These are phyloP conservation scores for Cercospora sp. DNA, from an alignment of 2,329 filamentous ascomycete species.

Conservation along the genomic window DNA sequence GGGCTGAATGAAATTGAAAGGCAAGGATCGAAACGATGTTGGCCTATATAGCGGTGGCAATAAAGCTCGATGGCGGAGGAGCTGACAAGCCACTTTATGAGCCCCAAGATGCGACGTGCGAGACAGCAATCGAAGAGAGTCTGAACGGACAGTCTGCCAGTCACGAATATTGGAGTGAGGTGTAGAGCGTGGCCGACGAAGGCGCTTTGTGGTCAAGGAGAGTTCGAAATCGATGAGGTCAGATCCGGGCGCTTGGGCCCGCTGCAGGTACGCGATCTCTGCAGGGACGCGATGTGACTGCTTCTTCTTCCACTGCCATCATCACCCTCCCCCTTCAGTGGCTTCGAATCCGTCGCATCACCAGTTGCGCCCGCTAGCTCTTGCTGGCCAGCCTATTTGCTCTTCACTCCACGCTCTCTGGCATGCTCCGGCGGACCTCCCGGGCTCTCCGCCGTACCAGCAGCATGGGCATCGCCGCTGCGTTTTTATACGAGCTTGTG, in stretches of 20 bases:
- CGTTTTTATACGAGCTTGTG: too few relatives aligned
- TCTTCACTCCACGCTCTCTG: neutral
- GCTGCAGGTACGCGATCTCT: constrained; percentile 4
- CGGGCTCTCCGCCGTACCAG: too few relatives aligned
- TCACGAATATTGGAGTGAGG: neutral
- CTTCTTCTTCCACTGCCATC: constrained; percentile 1
- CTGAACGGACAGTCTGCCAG: neutral
- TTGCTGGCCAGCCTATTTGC: neutral
- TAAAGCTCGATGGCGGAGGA: neutral
- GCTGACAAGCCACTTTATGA: neutral
- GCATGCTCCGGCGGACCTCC: too few relatives aligned
- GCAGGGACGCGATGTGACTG: neutral
- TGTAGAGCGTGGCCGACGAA: neutral
- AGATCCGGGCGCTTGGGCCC: constrained; percentile 1
- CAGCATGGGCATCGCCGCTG: too few relatives aligned
- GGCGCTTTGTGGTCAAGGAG: neutral
- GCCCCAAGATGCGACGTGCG: neutral
- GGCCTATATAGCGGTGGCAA: neutral
- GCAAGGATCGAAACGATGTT: neutral
- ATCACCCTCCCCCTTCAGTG: neutral
- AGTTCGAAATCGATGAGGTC: constrained; percentile 4
- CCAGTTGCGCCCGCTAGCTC: neutral
- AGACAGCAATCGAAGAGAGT: too few relatives aligned
- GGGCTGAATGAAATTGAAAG: too few relatives aligned
- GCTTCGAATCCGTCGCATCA: neutral